Evolutionary conservation across 805 yeast species (phyloP), one percentile per base, ranked within the genome.

Genomic region (Candida odintsovae): DNA sequence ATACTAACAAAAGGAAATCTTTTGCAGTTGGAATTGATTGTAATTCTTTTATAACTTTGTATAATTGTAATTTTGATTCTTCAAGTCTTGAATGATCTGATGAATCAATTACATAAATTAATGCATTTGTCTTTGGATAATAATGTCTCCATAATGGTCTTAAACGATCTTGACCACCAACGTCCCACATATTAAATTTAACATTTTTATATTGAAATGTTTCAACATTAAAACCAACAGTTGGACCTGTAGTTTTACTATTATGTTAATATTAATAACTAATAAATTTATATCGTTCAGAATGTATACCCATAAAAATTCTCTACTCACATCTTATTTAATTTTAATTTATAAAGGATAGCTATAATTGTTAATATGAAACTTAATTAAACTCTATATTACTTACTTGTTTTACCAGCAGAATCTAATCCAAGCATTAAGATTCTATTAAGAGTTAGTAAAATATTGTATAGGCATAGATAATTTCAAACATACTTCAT

Each of bases 61-160:
- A 78, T 56, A 90, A 71, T 63, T 89, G 96, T 52, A 73, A 77
- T 54, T 83, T 85, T 21, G 94, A 85, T 64, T 86, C 94, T 43
- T 79, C 82, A 55, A 90, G 69, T 59, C 97, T 75, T 28, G 73
- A 77, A 40, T 68, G 62, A 66, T 90, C 96, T 8, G 86, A 79
- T 6, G 89, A 77, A 67, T 90, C 98, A 50, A 90, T 84, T 46
- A 90, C 97, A 65, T 87, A 90, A 46, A 90, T 88, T 48, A 90
- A 75, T 10, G 96, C 96, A 62, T 89, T 86, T 5, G 97, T 88
- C 35, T 96, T 96, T 12, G 95, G 86, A 67, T 86, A 89, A 68
- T 90, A 90, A 63, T 90, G 97, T 66, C 97, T 81, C 97, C 98
- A 90, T 48, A 90, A 73, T 0, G 95, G 95, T 62, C 97, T 79